phyloP scores from a whole-genome alignment of 345 rosid genomes.

The Anacardium occidentale region DNA sequence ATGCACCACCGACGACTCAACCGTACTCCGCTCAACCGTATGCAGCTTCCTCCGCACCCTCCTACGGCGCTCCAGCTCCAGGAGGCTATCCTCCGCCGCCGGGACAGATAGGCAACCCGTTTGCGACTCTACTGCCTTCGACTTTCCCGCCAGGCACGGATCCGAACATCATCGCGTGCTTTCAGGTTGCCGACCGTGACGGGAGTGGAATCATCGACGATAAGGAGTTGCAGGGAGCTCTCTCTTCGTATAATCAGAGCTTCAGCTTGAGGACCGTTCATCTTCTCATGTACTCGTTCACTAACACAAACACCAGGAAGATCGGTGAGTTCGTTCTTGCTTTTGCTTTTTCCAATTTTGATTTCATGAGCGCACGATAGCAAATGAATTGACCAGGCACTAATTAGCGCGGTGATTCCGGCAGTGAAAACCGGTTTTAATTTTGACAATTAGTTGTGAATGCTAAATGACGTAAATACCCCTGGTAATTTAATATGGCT shows the following conservation, averaged over 20 bases:
- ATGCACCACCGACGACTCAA: constrained; percentile 37
- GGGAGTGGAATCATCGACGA: constrained; percentile 89
- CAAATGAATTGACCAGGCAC: not conserved
- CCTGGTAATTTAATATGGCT: no score
- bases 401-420: not conserved
- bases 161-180: constrained; percentile 73
- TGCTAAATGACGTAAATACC: not conserved
- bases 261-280: constrained; percentile 88
- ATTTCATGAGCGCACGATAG: not conserved
- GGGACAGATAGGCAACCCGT: constrained; percentile 56
- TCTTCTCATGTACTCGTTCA: constrained; percentile 83
- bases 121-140: constrained; percentile 69
- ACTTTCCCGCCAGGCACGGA: constrained; percentile 87
- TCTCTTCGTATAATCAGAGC: constrained; percentile 72
- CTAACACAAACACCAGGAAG: constrained; percentile 63
- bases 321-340: constrained; percentile 49
- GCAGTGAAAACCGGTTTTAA: not conserved
- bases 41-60: constrained; percentile 47
- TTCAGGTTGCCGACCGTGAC: constrained; percentile 81
- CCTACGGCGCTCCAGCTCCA: constrained; percentile 31
- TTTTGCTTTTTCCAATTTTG: not conserved
- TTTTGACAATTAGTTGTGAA: not conserved
- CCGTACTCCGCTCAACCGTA: constrained; percentile 37
- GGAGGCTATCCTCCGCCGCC: constrained; percentile 39
- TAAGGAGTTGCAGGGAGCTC: constrained; percentile 81